Base-by-base conservation (phyloP, 2,329 filamentous ascomycete species). In the Colletotrichum neosansevieriae region DNA sequence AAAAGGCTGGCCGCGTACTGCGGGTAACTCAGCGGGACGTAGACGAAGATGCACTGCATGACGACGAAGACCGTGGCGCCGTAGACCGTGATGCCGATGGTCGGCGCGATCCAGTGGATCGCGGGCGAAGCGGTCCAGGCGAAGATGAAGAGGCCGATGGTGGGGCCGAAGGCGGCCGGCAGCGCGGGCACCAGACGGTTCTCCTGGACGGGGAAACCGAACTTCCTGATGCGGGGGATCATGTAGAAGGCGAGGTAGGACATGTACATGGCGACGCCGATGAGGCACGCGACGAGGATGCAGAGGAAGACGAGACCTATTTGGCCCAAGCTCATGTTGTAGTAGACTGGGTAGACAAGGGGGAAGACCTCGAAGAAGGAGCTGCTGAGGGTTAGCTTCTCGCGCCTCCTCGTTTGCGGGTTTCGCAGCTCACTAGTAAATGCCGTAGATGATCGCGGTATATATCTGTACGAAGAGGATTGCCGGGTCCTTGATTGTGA, bases 321-420 rank as follows among this genome's bases (percentile, higher is more conserved):
- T 71, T 88, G 75, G 36, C 88, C 88, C 2, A 86, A 77, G 67
- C 82, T 85, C 84, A 92, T 90, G 74, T 79, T 76, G 77, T 92
- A 91, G 73, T 84, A 79, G 44, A 82, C 82, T 2, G 83, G 82
- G 75, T 89, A 92, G 63, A 91, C 88, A 13, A 90, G 79, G 4
- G 89, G 88, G 76, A 91, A 91, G n/a, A 86, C 86, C 73, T 91
- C 89, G 74, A 91, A 91, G 76, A 81, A 91, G 47, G 81, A 84
- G 73, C 36, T 38, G 9, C 0, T 11, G 2, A 9, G 10, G 4
- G 36, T 38, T 4, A 38, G 36, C 13, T 38, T 38, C 11, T 2
- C 9, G 36, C 34, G 34, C 10, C 34, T 38, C 10, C 34, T 38
- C 12, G 9, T 12, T 38, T 38, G 36, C 11, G 5, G 11, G 9